Conservation (phyloP, 805 yeast genomes). For the Sugiyamaella boreocaroliniensis region DNA sequence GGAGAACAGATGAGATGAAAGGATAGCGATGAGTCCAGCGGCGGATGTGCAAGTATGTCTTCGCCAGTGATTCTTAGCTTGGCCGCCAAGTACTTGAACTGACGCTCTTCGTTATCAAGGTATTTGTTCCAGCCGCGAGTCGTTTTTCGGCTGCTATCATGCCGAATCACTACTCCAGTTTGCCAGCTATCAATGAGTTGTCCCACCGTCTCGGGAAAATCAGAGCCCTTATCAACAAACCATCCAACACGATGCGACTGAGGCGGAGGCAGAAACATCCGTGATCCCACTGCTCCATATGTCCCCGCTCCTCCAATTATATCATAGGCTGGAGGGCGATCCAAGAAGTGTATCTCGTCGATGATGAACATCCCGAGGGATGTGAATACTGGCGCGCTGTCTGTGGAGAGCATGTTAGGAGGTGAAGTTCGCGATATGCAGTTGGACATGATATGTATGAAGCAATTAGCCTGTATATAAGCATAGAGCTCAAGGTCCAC, state of each 20-base stretch:
- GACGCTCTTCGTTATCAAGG: constrained; percentile 51
- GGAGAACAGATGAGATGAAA: constrained; percentile 75
- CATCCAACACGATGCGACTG: constrained; percentile 45
- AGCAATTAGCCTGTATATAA: no score
- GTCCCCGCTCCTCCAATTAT: constrained; percentile 90
- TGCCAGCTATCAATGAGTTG: constrained; percentile 51
- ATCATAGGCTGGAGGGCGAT: constrained; percentile 34
- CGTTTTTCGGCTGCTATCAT: constrained; percentile 49
- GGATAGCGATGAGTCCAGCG: constrained; percentile 38
- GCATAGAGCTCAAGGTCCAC: no score
- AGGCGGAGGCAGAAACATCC: constrained; percentile 43
- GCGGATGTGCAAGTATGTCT: constrained; percentile 42
- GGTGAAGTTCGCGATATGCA: neutral
- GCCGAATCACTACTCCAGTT: constrained; percentile 52
- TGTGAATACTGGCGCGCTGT: constrained; percentile 34
- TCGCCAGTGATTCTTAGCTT: constrained; percentile 51
- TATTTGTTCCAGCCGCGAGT: constrained; percentile 80
- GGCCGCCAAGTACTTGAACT: constrained; percentile 56
- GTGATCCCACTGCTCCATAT: constrained; percentile 68
- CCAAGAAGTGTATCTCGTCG: constrained; percentile 68
- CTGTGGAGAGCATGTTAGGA: neutral
- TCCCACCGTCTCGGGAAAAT: constrained; percentile 52
- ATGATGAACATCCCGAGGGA: constrained; percentile 86
- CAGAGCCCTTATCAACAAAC: constrained; percentile 73
- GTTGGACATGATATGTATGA: neutral